Percentiles rank a stretch among this genome's conserved stretches.
Evolutionary conservation across 306 rosid genomes (phyloP).

Genomic region (Echinosophora koreensis): DNA sequence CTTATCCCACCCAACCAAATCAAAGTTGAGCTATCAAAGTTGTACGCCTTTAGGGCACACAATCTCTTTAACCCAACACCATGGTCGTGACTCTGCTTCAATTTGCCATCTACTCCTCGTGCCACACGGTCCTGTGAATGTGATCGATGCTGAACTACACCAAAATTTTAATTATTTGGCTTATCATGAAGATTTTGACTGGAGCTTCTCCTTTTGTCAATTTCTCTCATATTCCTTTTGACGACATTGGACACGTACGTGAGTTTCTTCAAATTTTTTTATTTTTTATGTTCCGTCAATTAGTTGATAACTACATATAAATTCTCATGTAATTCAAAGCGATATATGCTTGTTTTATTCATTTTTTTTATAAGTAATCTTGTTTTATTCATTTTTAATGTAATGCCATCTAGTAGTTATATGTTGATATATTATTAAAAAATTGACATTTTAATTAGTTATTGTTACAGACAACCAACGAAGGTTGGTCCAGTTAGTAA

Average conservation of each 20-base stretch:
- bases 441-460: no score
- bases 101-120: conserved; percentile 51
- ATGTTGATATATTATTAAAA: no score
- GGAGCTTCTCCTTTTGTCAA: conserved; percentile 43
- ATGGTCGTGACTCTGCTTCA: conserved; percentile 52
- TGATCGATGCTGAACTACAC: conserved; percentile 35
- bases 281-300: conserved; percentile 26
- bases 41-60: conserved; percentile 63
- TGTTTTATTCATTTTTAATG: no score
- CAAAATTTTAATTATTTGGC: conserved; percentile 24
- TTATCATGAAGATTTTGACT: conserved; percentile 29
- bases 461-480: no score
- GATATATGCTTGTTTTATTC: background rate
- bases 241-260: conserved; percentile 42
- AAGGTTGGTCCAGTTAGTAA: no score
- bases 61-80: conserved; percentile 54
- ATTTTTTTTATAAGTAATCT: no score
- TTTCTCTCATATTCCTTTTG: conserved; percentile 47
- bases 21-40: conserved; percentile 31
- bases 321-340: background rate
- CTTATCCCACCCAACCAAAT: conserved; percentile 44
- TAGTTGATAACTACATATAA: conserved; percentile 3
- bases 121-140: conserved; percentile 58
- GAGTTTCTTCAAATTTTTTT: background rate
- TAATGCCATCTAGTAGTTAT: no score